Evolutionary conservation across 2,329 filamentous ascomycete species (phyloP), one percentile per base, ranked within the genome.

Genomic region (Rutstroemia sp.): DNA sequence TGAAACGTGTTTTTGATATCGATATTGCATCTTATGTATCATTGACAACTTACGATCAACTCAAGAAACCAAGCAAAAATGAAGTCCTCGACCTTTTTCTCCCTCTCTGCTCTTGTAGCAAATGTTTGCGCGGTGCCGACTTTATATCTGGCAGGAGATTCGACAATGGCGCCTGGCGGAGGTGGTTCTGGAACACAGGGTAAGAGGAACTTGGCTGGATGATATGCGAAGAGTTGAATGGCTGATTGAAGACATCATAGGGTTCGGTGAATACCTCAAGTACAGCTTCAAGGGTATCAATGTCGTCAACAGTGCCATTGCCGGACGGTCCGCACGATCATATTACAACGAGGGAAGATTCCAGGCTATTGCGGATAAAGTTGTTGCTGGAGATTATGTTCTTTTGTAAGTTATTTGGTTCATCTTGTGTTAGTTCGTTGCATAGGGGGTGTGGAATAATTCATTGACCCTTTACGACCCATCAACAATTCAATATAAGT

Each of bases 311-410:
- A 73, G 80, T 53, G 86, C 86, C 34, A 78, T 86, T 17, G 83
- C 76, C 8, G 86, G 86, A 19, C 81, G 84, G 50, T 84, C 79
- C 25, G 83, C 85, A 1, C 78, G 85, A 48, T 86, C 82, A 21
- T 89, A 78, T 71, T 84, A 79, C 1, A 77, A 81, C 48, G 85
- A 89, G 70, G 81, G 80, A 8, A 81, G 81, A 14, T 89, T 88
- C 72, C 69, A 75, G 16, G 74, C 73, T 0, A 78, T 88, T 52
- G 76, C 78, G 48, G 70, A 75, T 34, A 64, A 23, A 62, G 78
- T 65, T 14, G 54, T 61, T 5, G 34, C 61, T 12, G 65, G 65
- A 10, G 65, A 67, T 53, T 76, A 73, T 19, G 83, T 87, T 25
- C 73, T 87, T 46, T 73, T 87, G 25, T 56, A 56, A 37, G 47